A percentile compares a stretch with the other conserved stretches of the same genome.
Evolutionary conservation across 257 asterid genomes (phyloP).

Genomic region (Jacaranda copaia): DNA sequence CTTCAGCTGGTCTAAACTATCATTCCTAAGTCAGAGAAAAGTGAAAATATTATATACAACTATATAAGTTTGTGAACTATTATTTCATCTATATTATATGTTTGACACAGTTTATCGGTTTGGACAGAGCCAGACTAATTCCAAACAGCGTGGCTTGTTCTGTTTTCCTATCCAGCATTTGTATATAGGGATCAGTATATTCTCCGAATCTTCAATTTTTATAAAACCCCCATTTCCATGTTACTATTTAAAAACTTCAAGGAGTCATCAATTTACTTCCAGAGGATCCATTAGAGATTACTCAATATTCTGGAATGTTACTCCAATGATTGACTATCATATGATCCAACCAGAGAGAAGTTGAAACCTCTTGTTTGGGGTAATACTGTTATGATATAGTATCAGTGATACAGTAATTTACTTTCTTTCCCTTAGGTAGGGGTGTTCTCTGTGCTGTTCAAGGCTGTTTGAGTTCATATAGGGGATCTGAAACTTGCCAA

Average conservation of each 20-base stretch:
- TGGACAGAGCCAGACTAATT: conserved; percentile 9
- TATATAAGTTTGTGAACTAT: background rate
- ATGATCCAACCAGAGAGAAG: background rate
- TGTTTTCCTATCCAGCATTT: background rate
- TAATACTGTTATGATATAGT: background rate
- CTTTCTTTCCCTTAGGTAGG: background rate
- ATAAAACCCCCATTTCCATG: background rate
- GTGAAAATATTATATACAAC: background rate
- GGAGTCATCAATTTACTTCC: background rate
- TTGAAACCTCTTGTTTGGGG: conserved; percentile 6
- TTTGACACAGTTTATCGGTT: background rate
- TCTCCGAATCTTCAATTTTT: background rate
- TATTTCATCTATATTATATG: background rate
- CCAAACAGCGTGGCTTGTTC: background rate
- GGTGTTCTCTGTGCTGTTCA: background rate
- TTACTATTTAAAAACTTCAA: background rate
- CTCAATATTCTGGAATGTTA: background rate
- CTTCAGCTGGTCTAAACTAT: background rate
- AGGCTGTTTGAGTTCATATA: background rate
- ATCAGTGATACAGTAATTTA: background rate
- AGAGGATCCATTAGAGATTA: conserved; percentile 18
- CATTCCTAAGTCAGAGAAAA: background rate
- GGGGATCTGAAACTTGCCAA: background rate
- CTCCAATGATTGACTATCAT: background rate
- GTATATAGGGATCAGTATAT: background rate